Base-by-base conservation (phyloP, 805 yeast species). In the Cyberlindnera bimundalis region DNA sequence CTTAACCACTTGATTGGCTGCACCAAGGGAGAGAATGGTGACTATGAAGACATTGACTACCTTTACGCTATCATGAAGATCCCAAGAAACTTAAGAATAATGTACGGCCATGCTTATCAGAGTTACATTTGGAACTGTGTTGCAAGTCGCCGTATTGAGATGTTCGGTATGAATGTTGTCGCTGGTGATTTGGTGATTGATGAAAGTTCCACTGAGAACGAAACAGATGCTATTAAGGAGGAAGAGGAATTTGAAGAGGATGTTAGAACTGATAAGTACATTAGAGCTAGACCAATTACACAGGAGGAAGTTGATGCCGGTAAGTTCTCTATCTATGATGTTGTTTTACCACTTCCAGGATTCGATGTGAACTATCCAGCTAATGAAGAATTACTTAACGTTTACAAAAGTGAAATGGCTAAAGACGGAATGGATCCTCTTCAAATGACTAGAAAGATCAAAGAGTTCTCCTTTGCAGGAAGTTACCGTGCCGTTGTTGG, bases 71-170 rank as follows among this genome's bases (percentile, higher is more conserved):
- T 95, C 33, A 81, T 84, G 83, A 78, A 88, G 42, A 84, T 93
- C 50, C 98, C 99, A 25, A 77, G 96, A 62, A 90, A 90, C 59
- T 69, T 93, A 59, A 73, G 96, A 60, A 78, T 90, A 43, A 91
- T 93, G 95, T 93, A 93, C 58, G 96, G 85, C 2, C 99, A 93
- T 64, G 96, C 99, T 3, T 95, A 95, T 61, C 99, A 93, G 65
- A 87, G 96, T 48, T 93, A 82, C 57, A 76, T 93, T 21, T 95
- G 99, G 99, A 95, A 95, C 58, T 60, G 73, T 38, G 95, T 82
- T 26, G 91, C 89, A 1, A 82, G 95, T 37, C 76, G 75, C 50
- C 73, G 99, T 57, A 69, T 88, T 31, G 77, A 76, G 53, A 58
- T 80, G 41, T 83, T 73, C 62, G 97, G 97, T 2, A 58, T 76